phyloP scores from a whole-genome alignment of 352 stramenopile species.

The Globisporangium cylindrosporum region DNA sequence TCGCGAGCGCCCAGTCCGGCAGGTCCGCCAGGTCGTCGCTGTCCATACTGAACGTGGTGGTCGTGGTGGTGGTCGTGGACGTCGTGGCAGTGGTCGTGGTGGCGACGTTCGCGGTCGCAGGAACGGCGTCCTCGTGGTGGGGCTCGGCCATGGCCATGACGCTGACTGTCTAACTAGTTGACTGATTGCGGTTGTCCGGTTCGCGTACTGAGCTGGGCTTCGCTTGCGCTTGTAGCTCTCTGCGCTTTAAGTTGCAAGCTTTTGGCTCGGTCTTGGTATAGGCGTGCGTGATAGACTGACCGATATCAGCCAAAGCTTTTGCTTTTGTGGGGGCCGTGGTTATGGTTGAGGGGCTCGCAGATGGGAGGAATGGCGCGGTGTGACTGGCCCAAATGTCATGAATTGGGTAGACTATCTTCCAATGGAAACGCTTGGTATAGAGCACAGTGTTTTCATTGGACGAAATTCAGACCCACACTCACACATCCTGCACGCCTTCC shows the following conservation, averaged over 20 bases:
- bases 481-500: neutral
- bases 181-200: neutral
- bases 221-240: neutral
- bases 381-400: neutral
- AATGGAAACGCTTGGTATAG: neutral
- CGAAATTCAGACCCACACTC: neutral
- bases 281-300: neutral
- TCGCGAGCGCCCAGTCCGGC: constrained; percentile 8
- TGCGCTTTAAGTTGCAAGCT: neutral
- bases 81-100: neutral
- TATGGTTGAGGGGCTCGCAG: neutral
- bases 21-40: neutral
- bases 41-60: neutral
- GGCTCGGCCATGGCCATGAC: constrained; percentile 15
- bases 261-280: neutral
- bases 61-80: neutral
- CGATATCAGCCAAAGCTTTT: neutral
- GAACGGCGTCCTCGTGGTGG: constrained; percentile 6
- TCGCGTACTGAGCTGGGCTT: neutral
- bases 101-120: neutral
- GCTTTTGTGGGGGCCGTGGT: neutral
- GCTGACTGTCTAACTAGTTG: neutral
- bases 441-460: neutral
- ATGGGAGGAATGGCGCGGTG: neutral
- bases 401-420: neutral